phyloP scores from a whole-genome alignment of 495 filamentous ascomycete species.

The Penicillium lividum region DNA sequence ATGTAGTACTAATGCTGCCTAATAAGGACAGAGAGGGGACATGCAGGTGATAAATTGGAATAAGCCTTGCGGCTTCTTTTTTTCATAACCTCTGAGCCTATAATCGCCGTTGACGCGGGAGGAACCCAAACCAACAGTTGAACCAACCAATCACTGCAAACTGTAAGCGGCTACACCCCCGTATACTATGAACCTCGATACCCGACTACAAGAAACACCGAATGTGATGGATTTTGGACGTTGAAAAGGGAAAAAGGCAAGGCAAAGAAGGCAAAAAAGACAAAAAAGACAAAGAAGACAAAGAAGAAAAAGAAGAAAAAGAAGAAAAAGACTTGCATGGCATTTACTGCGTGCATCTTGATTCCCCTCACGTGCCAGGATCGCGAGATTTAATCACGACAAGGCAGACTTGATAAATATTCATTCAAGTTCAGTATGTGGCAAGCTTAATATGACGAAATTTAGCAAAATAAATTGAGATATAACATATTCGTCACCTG shows the following conservation, averaged over 20 bases:
- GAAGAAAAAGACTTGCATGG: neutral
- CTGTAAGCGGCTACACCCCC: too few relatives aligned
- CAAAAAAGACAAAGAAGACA: too few relatives aligned
- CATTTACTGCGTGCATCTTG: too few relatives aligned
- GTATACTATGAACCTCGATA: neutral
- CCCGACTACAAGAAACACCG: too few relatives aligned
- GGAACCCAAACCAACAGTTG: neutral
- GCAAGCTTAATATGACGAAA: neutral
- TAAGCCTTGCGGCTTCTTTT: neutral
- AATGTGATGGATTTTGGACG: too few relatives aligned
- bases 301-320: too few relatives aligned
- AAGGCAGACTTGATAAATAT: neutral
- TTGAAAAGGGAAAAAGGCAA: too few relatives aligned
- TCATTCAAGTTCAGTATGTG: neutral
- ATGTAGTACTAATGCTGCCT: neutral
- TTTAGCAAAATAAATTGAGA: neutral
- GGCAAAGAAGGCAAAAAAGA: too few relatives aligned
- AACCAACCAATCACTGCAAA: neutral
- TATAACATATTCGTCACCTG: conserved; percentile 14
- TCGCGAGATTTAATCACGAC: neutral
- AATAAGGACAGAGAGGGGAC: neutral
- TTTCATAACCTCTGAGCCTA: conserved; percentile 15
- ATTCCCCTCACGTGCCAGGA: neutral
- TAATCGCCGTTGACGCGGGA: conserved; percentile 2
- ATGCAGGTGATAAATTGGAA: neutral